Evolutionary conservation across 2,329 filamentous ascomycete genomes (phyloP).

Genomic region (Ciborinia camelliae): DNA sequence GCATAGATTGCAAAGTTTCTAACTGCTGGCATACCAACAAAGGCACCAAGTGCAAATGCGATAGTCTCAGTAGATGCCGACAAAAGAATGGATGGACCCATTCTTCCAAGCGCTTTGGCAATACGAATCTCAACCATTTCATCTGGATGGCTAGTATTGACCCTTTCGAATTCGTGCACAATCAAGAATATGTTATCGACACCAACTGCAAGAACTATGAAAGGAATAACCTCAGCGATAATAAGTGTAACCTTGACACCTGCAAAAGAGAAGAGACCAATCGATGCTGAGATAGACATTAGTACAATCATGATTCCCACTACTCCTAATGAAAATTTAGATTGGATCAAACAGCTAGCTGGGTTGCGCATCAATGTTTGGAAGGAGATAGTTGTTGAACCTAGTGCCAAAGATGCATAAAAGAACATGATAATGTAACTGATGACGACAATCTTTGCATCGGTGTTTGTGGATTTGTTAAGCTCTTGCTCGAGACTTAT

Average conservation of each 20-base stretch:
- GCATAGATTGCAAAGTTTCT: constrained; percentile 97
- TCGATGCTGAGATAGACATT: constrained; percentile 94
- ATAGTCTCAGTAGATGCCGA: constrained; percentile 94
- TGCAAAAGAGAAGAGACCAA: constrained; percentile 87
- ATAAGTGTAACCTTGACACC: constrained; percentile 95
- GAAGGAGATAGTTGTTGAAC: constrained; percentile 78
- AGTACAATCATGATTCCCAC: constrained; percentile 92
- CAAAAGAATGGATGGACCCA: constrained; percentile 94
- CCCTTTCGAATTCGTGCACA: constrained; percentile 94
- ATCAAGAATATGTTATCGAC: constrained; percentile 99
- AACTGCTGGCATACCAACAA: constrained; percentile 96
- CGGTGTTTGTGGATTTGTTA: constrained; percentile 97
- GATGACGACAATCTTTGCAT: constrained; percentile 92
- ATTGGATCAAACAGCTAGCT: constrained; percentile 82
- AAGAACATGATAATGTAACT: constrained; percentile 99
- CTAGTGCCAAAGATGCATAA: constrained; percentile 89
- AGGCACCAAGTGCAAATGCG: constrained; percentile 86
- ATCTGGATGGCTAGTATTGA: constrained; percentile 89
- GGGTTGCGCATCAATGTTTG: constrained; percentile 78
- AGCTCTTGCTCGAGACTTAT: constrained; percentile 92
- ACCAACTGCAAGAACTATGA: constrained; percentile 91
- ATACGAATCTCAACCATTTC: constrained; percentile 83
- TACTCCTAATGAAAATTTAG: constrained; percentile 94
- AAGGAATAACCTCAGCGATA: constrained; percentile 97
- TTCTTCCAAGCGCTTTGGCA: constrained; percentile 83